Base-by-base conservation (phyloP, 192 early-diverging fungal genomes). In the Martensiomyces pterosporus region DNA sequence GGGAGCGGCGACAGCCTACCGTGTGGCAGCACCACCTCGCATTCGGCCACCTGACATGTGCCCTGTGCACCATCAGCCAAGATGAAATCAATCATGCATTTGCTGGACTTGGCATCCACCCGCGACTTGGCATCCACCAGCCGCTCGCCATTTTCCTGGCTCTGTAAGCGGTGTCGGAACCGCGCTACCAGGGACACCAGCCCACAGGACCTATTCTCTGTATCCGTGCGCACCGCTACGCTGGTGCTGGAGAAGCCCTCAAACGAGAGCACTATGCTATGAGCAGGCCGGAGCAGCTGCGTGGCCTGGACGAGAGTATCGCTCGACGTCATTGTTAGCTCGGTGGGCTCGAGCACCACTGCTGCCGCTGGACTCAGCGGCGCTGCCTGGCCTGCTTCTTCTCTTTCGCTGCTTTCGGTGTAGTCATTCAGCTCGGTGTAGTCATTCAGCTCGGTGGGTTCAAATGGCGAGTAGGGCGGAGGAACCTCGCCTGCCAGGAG, bases 381-480 rank as follows among this genome's bases (percentile, higher is more conserved):
- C n/a, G n/a, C n/a, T n/a, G n/a, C n/a, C n/a, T n/a, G n/a, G n/a
- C n/a, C n/a, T n/a, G n/a, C n/a, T n/a, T n/a, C n/a, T n/a, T n/a
- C n/a, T 5, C 29, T 5, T 12, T 8, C 29, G 46, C 16, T 18
- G 46, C 32, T 16, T 6, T 35, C 46, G 32, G 32, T 32, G 46
- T 35, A 8, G 34, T 3, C 33, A 29, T 29, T 29, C 9, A 29
- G 33, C 10, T 46, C 44, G 24, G 25, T 24, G 44, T 46, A 6
- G 34, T 3, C 33, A 33, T 23, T 33, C 12, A 29, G 33, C 17
- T 35, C 26, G 0, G 44, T 27, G 9, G 18, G 39, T 19, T 59
- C 57, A 32, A 67, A 38, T n/a, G 16, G 47, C 34, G 51, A 29
- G 26, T 67, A 67, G 0, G 57, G 57, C 15, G 64, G 64, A 19